These are phyloP conservation scores for Solanum arcanum DNA, from an alignment of 257 asterid species.

Conservation along the genomic window DNA sequence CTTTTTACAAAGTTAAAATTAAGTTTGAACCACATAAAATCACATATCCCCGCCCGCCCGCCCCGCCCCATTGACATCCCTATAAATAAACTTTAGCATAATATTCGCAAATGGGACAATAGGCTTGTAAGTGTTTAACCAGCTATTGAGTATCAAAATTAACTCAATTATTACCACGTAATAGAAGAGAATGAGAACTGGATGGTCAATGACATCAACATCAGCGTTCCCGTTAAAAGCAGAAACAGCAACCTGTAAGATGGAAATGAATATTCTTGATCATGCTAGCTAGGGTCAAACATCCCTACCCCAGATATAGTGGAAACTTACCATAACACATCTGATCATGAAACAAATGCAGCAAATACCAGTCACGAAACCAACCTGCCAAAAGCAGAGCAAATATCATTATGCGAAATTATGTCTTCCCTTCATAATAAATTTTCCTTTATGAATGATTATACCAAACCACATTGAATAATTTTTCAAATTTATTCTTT, in stretches of 20 bases:
- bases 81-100: background rate
- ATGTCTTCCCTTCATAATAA: background rate
- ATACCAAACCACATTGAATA: background rate
- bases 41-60: no score
- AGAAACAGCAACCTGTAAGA: constrained; percentile 17
- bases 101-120: background rate
- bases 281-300: background rate
- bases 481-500: no score
- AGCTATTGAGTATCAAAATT: background rate
- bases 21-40: no score
- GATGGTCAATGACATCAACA: constrained; percentile 22
- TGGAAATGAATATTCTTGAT: background rate
- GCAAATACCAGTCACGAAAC: constrained; percentile 29
- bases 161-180: constrained; percentile 19
- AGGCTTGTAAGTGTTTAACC: background rate
- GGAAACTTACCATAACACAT: constrained; percentile 25
- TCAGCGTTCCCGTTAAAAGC: constrained; percentile 18
- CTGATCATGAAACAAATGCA: constrained; percentile 31
- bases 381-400: constrained; percentile 17
- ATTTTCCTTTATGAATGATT: background rate
- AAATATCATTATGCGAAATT: background rate
- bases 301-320: background rate
- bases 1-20: no score
- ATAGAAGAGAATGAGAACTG: constrained; percentile 17
- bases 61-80: no score